A percentile compares a stretch with the other conserved stretches of the same genome.
phyloP scores from a whole-genome alignment of 768 basidiomycete genomes.

The Termitomyces sp. region DNA sequence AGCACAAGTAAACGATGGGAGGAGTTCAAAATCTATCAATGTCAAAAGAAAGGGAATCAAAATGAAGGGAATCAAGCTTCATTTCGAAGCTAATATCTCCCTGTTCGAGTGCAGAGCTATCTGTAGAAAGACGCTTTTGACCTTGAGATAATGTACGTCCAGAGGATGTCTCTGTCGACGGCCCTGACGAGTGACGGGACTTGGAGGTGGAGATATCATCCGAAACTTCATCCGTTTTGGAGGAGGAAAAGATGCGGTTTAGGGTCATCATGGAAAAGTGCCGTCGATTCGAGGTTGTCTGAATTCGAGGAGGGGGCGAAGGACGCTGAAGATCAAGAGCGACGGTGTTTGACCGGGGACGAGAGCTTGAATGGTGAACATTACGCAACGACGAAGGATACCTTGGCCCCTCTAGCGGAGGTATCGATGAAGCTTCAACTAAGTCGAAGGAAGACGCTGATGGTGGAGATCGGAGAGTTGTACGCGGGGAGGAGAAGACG shows the following conservation, averaged over 20 bases:
- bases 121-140: neutral
- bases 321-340: conserved; percentile 20
- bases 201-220: conserved; percentile 20
- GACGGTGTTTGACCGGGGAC: conserved; percentile 14
- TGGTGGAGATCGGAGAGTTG: conserved; percentile 19
- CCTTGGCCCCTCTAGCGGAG: conserved; percentile 15
- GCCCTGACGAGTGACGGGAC: conserved; percentile 21
- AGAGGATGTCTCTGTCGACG: conserved; percentile 16
- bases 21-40: conserved; percentile 44
- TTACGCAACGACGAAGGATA: conserved; percentile 8
- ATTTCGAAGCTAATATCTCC: conserved; percentile 55
- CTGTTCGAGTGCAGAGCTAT: conserved; percentile 10
- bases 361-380: conserved; percentile 3
- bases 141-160: neutral
- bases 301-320: conserved; percentile 31
- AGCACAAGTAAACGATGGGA: neutral
- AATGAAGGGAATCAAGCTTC: conserved; percentile 70
- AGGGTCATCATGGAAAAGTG: conserved; percentile 37
- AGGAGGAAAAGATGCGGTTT: conserved; percentile 35
- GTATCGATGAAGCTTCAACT: conserved; percentile 11
- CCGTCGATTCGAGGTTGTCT: conserved; percentile 24
- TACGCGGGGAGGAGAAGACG: conserved; percentile 29
- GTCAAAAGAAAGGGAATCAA: conserved; percentile 69
- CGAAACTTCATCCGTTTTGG: conserved; percentile 13
- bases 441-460: conserved; percentile 30